Conservation (phyloP, 306 rosid genomes). For the Glycine tomentella region DNA sequence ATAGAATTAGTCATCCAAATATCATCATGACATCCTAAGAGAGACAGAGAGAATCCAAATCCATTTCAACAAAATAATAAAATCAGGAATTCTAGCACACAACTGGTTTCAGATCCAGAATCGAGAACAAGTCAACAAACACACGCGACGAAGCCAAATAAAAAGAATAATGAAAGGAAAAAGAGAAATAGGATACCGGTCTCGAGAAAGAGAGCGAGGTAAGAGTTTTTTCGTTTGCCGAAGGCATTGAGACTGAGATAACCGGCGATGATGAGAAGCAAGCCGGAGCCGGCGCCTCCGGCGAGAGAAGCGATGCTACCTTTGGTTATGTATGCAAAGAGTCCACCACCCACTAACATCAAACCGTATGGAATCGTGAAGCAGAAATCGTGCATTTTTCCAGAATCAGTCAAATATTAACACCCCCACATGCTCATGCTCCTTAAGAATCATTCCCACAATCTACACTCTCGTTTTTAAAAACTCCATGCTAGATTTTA, state of each 20-base stretch:
- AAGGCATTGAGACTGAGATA: conserved; percentile 83
- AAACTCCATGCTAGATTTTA: no score
- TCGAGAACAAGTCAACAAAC: no score
- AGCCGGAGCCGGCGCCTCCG: conserved; percentile 72
- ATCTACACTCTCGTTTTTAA: no score
- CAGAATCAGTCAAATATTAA: no score
- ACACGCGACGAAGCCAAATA: no score
- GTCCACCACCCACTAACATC: conserved; percentile 71
- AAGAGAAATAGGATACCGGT: conserved; percentile 53
- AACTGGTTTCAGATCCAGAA: background rate
- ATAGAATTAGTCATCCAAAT: no score
- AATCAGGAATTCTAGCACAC: no score
- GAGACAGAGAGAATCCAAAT: no score
- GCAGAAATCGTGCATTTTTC: conserved; percentile 92
- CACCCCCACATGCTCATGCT: no score
- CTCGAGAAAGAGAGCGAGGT: conserved; percentile 63
- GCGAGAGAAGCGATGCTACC: conserved; percentile 81
- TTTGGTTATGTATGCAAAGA: conserved; percentile 67
- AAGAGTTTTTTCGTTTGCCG: conserved; percentile 71
- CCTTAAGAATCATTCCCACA: no score
- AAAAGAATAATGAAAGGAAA: background rate
- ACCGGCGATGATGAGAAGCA: conserved; percentile 73
- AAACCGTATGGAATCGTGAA: conserved; percentile 89
- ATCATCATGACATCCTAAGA: no score
- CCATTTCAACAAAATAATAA: no score